Conservation (phyloP, 2,329 filamentous ascomycete genomes). For the Colletotrichum plurivorum region DNA sequence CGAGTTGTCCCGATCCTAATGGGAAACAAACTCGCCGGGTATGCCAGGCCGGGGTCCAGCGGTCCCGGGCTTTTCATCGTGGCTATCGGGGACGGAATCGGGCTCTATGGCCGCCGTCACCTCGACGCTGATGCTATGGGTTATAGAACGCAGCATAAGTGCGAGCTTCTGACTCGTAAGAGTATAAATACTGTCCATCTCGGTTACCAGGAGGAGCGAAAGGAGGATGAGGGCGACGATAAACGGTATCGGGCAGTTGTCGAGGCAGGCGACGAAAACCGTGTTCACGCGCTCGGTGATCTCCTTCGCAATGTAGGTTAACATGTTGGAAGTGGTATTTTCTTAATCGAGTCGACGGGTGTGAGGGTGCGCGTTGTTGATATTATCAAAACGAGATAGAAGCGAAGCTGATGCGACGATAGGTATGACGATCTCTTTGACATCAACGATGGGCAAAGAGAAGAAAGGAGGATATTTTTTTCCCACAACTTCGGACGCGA, state of each 20-base stretch:
- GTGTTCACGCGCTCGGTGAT: not conserved
- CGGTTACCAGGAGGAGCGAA: not conserved
- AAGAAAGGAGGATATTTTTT: slow-evolving; percentile 3
- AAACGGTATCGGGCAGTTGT: not conserved
- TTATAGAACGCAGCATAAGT: not conserved
- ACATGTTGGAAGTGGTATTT: not conserved
- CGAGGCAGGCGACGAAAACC: not conserved
- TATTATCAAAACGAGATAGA: not conserved
- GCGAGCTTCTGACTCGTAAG: too few relatives aligned
- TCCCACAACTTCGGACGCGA: not conserved
- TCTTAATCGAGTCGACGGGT: too few relatives aligned
- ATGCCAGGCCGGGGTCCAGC: slow-evolving; percentile 32
- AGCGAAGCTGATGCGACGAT: not conserved
- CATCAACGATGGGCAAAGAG: slow-evolving; percentile 19
- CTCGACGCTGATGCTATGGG: not conserved
- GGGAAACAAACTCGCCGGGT: not conserved
- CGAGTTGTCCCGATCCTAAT: slow-evolving; percentile 16
- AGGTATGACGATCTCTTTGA: not conserved
- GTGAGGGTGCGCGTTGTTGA: not conserved
- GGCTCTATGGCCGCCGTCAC: not conserved
- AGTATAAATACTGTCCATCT: too few relatives aligned
- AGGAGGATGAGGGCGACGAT: not conserved
- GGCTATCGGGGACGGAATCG: not conserved
- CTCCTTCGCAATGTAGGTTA: not conserved
- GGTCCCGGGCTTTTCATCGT: slow-evolving; percentile 25